Evolutionary conservation across 257 asterid species (phyloP), one percentile per base, ranked within the genome.

Genomic region (Solanum etuberosum): DNA sequence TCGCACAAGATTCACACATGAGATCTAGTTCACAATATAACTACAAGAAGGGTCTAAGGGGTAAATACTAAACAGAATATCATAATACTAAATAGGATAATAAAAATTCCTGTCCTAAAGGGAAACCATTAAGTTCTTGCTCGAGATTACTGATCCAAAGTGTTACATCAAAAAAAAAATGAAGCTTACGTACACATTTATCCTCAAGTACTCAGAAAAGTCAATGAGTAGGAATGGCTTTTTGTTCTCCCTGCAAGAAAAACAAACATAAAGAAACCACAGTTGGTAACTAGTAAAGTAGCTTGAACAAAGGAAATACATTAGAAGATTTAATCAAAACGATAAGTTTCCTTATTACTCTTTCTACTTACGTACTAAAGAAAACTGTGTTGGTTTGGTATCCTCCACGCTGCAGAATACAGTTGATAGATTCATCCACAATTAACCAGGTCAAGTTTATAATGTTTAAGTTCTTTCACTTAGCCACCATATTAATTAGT

Each of bases 221-320:
- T 95, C 98, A 89, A 95, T 95, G 67, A 95, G 98, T 88, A 95
- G 98, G 91, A 83, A 93, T 70, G 98, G 98, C 93, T 95, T 95
- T 83, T 90, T 91, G 9, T 89, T 88, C 81, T 86, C 90, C 98
- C 98, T 95, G 95, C 92, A 88, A 88, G 91, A 90, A 11, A 9
- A 87, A 86, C 31, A 71, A 85, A 86, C 86, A 82, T 88, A 85
- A 86, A 63, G 86, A 81, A 80, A 80, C 40, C 85, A 42, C 67
- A 27, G 18, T 80, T 27, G 3, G 42, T 46, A 37, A 27, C 40
- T 80, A 27, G 25, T 16, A 8, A 80, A 80, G 40, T 29, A 46
- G 42, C 40, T 46, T 80, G 42, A 25, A 31, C 67, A 29, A 80
- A 80, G 67, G 32, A 15, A 43, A 25, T 27, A 80, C 25, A 5